phyloP scores from a whole-genome alignment of 192 early-diverging fungal species.

The Funneliformis mosseae region DNA sequence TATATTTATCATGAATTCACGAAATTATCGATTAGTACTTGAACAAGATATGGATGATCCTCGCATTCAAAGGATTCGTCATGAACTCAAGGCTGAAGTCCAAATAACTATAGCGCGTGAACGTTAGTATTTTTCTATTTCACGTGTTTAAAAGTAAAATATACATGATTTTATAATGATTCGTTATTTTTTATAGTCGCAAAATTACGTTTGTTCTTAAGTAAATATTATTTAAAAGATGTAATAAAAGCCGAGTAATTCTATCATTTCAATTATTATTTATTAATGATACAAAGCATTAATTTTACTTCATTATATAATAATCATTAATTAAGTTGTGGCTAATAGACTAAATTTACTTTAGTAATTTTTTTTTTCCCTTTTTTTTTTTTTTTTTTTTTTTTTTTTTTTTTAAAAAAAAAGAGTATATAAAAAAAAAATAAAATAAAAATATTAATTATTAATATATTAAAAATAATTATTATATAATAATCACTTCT shows the following conservation, averaged over 20 bases:
- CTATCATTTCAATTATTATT: no score
- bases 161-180: background rate
- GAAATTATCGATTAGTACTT: background rate
- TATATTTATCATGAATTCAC: background rate
- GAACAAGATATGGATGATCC: slow-evolving; percentile 5
- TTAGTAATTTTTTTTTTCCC: no score
- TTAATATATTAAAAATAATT: background rate
- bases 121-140: background rate
- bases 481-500: slow-evolving; percentile 26
- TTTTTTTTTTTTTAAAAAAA: background rate
- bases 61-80: background rate
- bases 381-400: no score
- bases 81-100: slow-evolving; percentile 24
- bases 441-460: background rate
- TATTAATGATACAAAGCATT: no score
- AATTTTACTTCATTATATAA: no score
- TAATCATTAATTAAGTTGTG: no score
- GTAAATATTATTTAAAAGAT: slow-evolving; percentile 32
- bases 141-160: background rate
- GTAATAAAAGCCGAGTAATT: background rate
- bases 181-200: background rate
- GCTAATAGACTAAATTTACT: no score
- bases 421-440: background rate
- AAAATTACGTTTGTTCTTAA: slow-evolving; percentile 18
- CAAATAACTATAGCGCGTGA: slow-evolving; percentile 29